A percentile compares a stretch with the other conserved stretches of the same genome.
Evolutionary conservation across 371 early-diverging fungal genomes (phyloP).

Genomic region (Mortierella sp.): DNA sequence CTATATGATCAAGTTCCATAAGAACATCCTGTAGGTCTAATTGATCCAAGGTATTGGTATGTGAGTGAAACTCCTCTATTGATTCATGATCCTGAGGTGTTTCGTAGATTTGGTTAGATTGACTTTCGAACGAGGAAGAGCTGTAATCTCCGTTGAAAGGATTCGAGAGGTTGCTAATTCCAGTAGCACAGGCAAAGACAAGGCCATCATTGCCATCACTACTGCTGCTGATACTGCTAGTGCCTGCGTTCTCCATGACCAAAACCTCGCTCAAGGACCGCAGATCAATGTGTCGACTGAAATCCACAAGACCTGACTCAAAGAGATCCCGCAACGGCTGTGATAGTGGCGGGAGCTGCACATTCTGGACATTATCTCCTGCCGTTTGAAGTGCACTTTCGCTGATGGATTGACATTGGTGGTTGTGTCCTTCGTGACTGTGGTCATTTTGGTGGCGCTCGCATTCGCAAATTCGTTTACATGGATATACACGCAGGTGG

Average conservation of each 20-base stretch:
- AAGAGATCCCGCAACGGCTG: conserved; percentile 25
- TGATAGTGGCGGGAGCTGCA: conserved; percentile 8
- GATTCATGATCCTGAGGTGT: neutral
- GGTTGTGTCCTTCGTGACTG: neutral
- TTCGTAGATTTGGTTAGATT: neutral
- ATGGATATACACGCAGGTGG: conserved; percentile 36
- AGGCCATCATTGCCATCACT: neutral
- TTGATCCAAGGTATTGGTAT: neutral
- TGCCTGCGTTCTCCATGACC: neutral
- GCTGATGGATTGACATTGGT: neutral
- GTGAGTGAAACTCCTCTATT: neutral
- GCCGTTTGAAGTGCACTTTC: neutral
- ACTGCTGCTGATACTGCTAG: neutral
- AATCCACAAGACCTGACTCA: conserved; percentile 30
- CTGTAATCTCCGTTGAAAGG: neutral
- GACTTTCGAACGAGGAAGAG: neutral
- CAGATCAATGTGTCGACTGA: conserved; percentile 32
- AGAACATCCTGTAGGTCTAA: neutral
- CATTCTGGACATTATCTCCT: neutral
- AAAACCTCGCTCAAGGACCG: conserved; percentile 16
- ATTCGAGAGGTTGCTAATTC: conserved; percentile 7
- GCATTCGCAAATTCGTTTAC: conserved; percentile 18
- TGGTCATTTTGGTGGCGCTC: conserved; percentile 40
- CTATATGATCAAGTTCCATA: neutral
- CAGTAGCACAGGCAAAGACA: neutral